These are phyloP conservation scores for Cladosporium cucumerinum DNA, from an alignment of 2,329 filamentous ascomycete genomes.

Conservation along the genomic window DNA sequence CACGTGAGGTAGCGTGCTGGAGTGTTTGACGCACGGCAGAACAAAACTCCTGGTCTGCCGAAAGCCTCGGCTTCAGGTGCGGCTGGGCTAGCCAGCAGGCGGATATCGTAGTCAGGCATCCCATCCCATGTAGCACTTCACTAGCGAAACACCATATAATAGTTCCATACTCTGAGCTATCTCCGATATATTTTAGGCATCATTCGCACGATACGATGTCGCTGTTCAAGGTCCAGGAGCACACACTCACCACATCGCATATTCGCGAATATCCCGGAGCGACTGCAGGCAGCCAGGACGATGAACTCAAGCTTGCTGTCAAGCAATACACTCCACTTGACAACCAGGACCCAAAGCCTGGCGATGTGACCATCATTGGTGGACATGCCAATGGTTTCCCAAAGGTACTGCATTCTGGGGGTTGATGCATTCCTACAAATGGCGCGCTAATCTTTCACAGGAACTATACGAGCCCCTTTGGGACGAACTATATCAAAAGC, in stretches of 20 bases:
- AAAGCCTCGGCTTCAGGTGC: background rate
- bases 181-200: background rate
- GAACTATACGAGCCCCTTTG: conserved; percentile 91
- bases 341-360: conserved; percentile 64
- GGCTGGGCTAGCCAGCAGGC: background rate
- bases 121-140: background rate
- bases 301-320: conserved; percentile 68
- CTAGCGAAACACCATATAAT: background rate
- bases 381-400: conserved; percentile 91
- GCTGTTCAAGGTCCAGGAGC: conserved; percentile 66
- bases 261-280: conserved; percentile 77
- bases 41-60: background rate
- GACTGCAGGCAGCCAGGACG: conserved; percentile 69
- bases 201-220: background rate
- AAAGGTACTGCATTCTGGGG: conserved; percentile 56
- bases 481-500: conserved; percentile 68
- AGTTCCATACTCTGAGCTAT: background rate
- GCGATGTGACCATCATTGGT: conserved; percentile 80
- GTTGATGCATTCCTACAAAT: background rate
- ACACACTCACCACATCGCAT: conserved; percentile 70
- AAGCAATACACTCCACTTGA: conserved; percentile 84
- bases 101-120: background rate
- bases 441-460: conserved; percentile 42
- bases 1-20: background rate
- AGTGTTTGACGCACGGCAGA: background rate